Conservation (phyloP, 805 yeast genomes). For the Kazachstania taianensis region DNA sequence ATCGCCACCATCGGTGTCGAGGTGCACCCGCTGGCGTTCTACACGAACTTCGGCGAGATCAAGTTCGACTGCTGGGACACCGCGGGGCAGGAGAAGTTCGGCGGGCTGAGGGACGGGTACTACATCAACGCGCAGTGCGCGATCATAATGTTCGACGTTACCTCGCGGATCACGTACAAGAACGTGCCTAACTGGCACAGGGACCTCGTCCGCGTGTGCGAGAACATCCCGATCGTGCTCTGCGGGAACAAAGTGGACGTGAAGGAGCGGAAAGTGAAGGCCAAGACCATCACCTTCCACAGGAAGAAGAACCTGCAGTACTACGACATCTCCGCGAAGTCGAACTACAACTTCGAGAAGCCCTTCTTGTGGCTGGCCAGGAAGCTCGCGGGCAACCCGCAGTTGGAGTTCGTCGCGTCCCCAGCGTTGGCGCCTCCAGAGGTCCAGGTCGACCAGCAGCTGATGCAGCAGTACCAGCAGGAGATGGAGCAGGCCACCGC, state of each 20-base stretch:
- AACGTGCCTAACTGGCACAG: constrained; percentile 99
- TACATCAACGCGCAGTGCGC: constrained; percentile 99
- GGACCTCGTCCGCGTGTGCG: constrained; percentile 98
- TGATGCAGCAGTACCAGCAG: constrained; percentile 97
- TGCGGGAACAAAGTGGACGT: constrained; percentile 99
- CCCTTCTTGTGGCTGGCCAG: constrained; percentile 99
- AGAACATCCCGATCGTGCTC: constrained; percentile 96
- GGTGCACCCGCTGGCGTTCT: constrained; percentile 96
- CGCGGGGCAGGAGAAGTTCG: constrained; percentile 99
- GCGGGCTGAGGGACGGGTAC: constrained; percentile 99
- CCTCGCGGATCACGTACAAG: constrained; percentile 98
- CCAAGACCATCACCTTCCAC: constrained; percentile 99
- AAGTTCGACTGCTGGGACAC: constrained; percentile 99
- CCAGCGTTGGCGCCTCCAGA: constrained; percentile 99
- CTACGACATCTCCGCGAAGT: constrained; percentile 98
- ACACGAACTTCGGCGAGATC: constrained; percentile 97
- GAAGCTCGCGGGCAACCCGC: constrained; percentile 96
- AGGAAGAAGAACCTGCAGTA: constrained; percentile 99
- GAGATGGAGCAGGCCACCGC: constrained; percentile 99
- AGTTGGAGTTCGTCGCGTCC: constrained; percentile 95
- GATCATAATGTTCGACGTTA: constrained; percentile 99
- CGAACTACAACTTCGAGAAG: constrained; percentile 98
- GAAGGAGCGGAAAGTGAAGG: constrained; percentile 99
- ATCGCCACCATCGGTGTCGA: constrained; percentile 99
- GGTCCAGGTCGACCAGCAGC: constrained; percentile 90